These are phyloP conservation scores for Cutaneotrichosporon sp. DNA, from an alignment of 1,284 basidiomycete genomes.

Conservation along the genomic window DNA sequence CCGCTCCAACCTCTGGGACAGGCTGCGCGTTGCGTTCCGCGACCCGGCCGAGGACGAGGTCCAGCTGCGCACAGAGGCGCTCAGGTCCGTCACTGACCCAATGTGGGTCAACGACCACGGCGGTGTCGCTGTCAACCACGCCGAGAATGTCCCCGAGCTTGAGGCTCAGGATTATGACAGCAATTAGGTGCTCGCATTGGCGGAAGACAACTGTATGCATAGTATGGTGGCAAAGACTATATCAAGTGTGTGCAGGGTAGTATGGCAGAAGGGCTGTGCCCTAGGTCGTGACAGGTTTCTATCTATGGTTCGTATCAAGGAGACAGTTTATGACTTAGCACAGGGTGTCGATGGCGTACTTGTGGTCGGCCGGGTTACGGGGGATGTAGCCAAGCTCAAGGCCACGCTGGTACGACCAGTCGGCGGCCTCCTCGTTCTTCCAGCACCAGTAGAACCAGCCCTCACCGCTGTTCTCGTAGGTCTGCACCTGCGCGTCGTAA, in stretches of 20 bases:
- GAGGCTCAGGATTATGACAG: background rate
- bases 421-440: conserved; percentile 60
- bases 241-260: background rate
- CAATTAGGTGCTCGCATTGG: background rate
- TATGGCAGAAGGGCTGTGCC: background rate
- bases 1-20: conserved; percentile 31
- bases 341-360: conserved; percentile 50
- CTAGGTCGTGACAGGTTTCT: no score
- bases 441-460: conserved; percentile 48
- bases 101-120: conserved; percentile 29
- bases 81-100: conserved; percentile 26
- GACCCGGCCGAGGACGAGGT: conserved; percentile 23
- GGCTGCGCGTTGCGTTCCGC: conserved; percentile 33
- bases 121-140: background rate
- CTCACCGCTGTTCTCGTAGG: conserved; percentile 43
- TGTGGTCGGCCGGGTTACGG: conserved; percentile 53
- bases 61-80: conserved; percentile 9
- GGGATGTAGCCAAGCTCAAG: conserved; percentile 80
- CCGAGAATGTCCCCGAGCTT: no score
- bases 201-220: background rate
- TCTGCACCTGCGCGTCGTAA: conserved; percentile 70
- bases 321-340: conserved; percentile 41
- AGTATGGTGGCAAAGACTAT: background rate
- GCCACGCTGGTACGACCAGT: conserved; percentile 55
- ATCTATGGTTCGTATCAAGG: background rate